Percentiles rank a stretch among this genome's conserved stretches.
phyloP scores from a whole-genome alignment of 148 eudicot species.

The Polygonum maritimum region DNA sequence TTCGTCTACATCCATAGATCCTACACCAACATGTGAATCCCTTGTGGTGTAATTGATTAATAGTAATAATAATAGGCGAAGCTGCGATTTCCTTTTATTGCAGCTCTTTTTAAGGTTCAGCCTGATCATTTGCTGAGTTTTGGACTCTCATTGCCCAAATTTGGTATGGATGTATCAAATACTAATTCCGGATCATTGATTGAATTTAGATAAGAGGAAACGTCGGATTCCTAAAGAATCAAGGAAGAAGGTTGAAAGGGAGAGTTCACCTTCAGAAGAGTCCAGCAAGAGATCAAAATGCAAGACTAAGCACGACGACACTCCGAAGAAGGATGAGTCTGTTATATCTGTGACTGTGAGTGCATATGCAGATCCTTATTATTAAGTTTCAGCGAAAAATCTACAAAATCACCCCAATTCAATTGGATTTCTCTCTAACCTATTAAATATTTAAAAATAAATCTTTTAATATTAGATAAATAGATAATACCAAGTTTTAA shows the following conservation, averaged over 20 bases:
- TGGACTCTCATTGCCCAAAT: not conserved
- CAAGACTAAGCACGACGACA: not conserved
- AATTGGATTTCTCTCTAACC: not conserved
- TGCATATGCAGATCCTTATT: not conserved
- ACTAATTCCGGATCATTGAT: not conserved
- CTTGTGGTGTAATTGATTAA: not conserved
- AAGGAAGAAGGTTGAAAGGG: slow-evolving; percentile 5
- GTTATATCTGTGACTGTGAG: slow-evolving; percentile 1
- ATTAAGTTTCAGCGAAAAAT: not conserved
- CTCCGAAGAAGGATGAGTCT: not conserved
- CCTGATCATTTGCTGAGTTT: not conserved
- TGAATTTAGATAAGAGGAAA: not conserved
- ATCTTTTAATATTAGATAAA: not conserved
- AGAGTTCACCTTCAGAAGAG: not conserved
- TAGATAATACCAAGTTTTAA: not conserved
- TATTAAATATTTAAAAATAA: not conserved
- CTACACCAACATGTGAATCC: not conserved
- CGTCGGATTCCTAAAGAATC: not conserved
- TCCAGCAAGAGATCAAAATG: not conserved
- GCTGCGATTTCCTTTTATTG: not conserved
- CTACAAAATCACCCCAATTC: not conserved
- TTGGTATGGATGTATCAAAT: not conserved
- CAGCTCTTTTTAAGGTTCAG: not conserved
- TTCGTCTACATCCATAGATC: not conserved
- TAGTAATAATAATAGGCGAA: not conserved